Evolutionary conservation across 179 eudicot species (phyloP), one percentile per base, ranked within the genome.

Genomic region (Camellia oleifera): DNA sequence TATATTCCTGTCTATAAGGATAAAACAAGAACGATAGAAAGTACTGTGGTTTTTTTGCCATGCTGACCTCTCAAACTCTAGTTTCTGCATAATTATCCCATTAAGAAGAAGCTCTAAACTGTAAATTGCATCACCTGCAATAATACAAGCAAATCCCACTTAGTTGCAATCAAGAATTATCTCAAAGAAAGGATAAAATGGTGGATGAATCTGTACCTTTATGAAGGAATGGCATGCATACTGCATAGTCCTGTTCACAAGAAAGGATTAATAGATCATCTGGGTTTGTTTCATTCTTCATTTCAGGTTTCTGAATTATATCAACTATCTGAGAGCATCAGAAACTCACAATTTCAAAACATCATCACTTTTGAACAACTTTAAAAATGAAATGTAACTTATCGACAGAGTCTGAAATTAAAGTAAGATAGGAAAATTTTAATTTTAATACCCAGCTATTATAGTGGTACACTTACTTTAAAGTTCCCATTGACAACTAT

Each of bases 51-150:
- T 68, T 62, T 15, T 18, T 20, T 45, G 75, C 3, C 7, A 50
- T 64, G 70, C 84, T 80, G 15, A 93, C 97, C 95, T 91, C 74
- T 84, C 89, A 76, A 81, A 88, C 70, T 91, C 89, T 63, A 93
- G 86, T 80, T 86, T 89, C 84, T 93, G 97, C 64, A 83, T 84
- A 52, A 93, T 81, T 69, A 93, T 91, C 68, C 97, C 97, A 81
- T 81, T 87, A 57, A 93, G 92, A 70, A 93, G 86, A 77, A 93
- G 91, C 85, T 93, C 95, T 63, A 95, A 89, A 82, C 87, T 84
- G 81, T 88, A 90, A 76, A 87, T 76, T 52, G 81, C 83, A 78
- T 85, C 85, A 65, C 95, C 97, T 93, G 92, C 78, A 85, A 75
- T 68, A n/a, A 56, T 65, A 72, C 40, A 20, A 17, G n/a, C 46